These are phyloP conservation scores for Veloporphyrellus conicus DNA, from an alignment of 1,284 basidiomycete species.

Conservation along the genomic window DNA sequence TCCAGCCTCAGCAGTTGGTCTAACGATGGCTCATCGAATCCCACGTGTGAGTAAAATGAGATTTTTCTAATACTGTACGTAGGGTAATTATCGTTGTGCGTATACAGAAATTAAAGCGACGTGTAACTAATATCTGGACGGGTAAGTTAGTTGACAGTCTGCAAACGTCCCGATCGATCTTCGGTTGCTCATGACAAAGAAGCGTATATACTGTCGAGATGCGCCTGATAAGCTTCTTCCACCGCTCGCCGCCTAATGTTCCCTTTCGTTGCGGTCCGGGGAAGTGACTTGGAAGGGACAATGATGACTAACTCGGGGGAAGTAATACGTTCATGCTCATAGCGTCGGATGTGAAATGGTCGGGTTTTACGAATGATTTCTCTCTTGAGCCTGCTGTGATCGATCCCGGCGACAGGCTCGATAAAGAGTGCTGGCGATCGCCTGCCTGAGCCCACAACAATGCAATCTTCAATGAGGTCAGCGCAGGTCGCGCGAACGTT, in stretches of 20 bases:
- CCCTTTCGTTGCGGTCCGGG: constrained; percentile 64
- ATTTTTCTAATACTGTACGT: constrained; percentile 8
- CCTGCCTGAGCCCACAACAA: constrained; percentile 62
- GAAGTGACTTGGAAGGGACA: constrained; percentile 51
- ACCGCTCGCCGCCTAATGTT: constrained; percentile 64
- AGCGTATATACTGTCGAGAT: constrained; percentile 52
- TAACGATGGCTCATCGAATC: background rate
- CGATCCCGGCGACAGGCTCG: constrained; percentile 49
- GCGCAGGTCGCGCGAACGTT: constrained; percentile 55
- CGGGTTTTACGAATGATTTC: constrained; percentile 64
- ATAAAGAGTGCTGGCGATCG: constrained; percentile 67
- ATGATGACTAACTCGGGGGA: constrained; percentile 52
- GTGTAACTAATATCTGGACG: constrained; percentile 10
- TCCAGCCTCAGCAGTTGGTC: constrained; percentile 2
- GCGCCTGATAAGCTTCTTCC: constrained; percentile 49
- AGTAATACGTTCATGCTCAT: constrained; percentile 64
- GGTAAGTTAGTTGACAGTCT: constrained; percentile 11
- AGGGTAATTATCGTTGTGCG: constrained; percentile 18
- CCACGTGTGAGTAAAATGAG: constrained; percentile 5
- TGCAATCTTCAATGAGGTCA: constrained; percentile 54
- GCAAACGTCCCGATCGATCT: background rate
- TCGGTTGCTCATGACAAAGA: constrained; percentile 19
- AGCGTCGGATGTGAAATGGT: constrained; percentile 59
- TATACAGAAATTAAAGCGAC: constrained; percentile 11
- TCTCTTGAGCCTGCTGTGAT: constrained; percentile 51